Evolutionary conservation across 116 monocot species (phyloP), one percentile per base, ranked within the genome.

Genomic region (Dioscorea cayenensis): DNA sequence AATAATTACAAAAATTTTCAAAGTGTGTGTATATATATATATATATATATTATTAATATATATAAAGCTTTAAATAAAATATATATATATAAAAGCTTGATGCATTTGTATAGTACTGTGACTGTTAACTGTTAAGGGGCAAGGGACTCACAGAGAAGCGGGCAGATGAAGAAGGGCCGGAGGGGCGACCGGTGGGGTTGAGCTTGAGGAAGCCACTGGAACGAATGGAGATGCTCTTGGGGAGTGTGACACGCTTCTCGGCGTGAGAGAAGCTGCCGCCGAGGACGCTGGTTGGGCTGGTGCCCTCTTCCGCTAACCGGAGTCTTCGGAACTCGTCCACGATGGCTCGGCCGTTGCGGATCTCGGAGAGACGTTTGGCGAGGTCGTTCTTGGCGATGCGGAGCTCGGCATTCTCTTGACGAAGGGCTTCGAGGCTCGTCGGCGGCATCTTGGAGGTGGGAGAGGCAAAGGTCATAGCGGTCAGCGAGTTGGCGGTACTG

Each of bases 221-320:
- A 12, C 96, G 75, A 49, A 96, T 76, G 14, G 92, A 90, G 71
- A 92, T 96, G 81, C 87, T 88, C 78, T 96, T 96, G 38, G 96
- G 96, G 35, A 90, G 70, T 5, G 79, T 22, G 18, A 80, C 43
- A 3, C 75, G 73, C 49, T 76, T 68, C 69, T 81, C 82, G 14
- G 70, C 35, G 1, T 21, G 37, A 0, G 36, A 10, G 29, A 36
- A 25, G 52, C 48, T 66, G 51, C 48, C 69, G 51, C 51, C 68
- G 28, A 83, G 79, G 20, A 88, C 87, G 66, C 86, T 87, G 29
- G 84, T 90, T 28, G 87, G 90, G 76, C 87, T 90, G 14, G 55
- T 16, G 48, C 51, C 64, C 49, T 73, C 43, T 0, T 68, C 71
- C 0, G 49, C 76, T 35, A 86, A 17, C 14, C 73, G 51, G 6